Evolutionary conservation across 805 yeast genomes (phyloP), one percentile per base, ranked within the genome.

Genomic region (Candida boleticola): DNA sequence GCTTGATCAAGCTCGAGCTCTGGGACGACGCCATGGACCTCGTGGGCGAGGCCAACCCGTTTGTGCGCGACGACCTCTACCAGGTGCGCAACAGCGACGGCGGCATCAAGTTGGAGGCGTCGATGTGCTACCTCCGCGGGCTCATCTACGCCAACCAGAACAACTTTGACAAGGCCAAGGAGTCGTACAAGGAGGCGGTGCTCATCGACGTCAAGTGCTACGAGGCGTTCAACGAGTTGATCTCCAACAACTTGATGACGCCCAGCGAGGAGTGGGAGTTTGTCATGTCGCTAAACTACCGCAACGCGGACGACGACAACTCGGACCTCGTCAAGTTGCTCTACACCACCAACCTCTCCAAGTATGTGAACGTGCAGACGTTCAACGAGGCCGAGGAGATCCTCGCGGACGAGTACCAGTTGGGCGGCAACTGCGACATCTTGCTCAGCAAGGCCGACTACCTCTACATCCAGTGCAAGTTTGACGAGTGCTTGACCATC

Each of bases 11-110:
- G 49, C 57, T 89, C 45, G 88, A 83, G 44, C 69, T 77, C 45
- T 85, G 87, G 80, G 97, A 92, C 47, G 96, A 88, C 38, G 97
- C 97, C 0, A 65, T 90, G 43, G 95, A 86, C 49, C 64, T 89
- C 14, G 77, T 90, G 14, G 96, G 96, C 0, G 96, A 88, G 51
- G 62, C 77, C 1, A 85, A 88, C 55, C 95, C 95, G 1, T 87
- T 85, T 61, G 61, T 64, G 31, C 71, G 66, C 40, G 73, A 68
- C 36, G 58, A 64, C 30, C 57, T 56, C 37, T 65, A 63, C 45
- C 72, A 66, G 45, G 68, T 65, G 3, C 62, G 68, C 45, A 79
- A 74, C 49, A 23, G 35, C 4, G 95, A 89, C 56, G 95, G 93
- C 5, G 97, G 96, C 1, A 83, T 90, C 19, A 85, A 84, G 59